Base-by-base conservation (phyloP, 176 grass and related monocot genomes). In the Saccharum spontaneum region DNA sequence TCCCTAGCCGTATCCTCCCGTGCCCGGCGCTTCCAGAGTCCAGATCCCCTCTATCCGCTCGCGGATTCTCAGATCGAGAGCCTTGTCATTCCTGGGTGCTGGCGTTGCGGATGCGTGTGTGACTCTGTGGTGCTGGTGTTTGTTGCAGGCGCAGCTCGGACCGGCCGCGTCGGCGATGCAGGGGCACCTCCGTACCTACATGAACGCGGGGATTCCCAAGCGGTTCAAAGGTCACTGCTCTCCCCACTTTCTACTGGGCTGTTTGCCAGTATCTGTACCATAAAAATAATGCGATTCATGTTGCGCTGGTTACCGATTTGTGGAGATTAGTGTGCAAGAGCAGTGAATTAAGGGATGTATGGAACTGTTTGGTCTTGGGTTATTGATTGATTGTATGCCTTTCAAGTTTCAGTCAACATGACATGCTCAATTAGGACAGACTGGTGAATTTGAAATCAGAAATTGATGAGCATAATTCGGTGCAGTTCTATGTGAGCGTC, bases 171-270 rank as follows among this genome's bases (percentile, higher is more conserved):
- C 90, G 80, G 86, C 86, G 80, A 81, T 97, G 78, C 91, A 89
- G 75, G 92, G 92, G 74, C 94, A 94, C 68, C 84, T 86, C 69
- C 89, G 92, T 75, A 84, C 88, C 83, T 94, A 93, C 88, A 84
- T 86, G 75, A 73, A 88, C 71, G 81, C 73, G 17, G 81, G 89
- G 62, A 48, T 44, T 40, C 85, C 91, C 81, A 91, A 84, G 79
- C 87, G 90, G 74, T 88, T 94, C 81, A 91, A 88, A 97, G 94
- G 94, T 97, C 63, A 59, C 34, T 66, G 38, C 80, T 44, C 49
- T 69, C 0, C 26, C 75, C 40, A 33, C 2, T 69, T 71, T 71
- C 5, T 72, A 5, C 13, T 63, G 65, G 1, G 22, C 39, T 60
- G 26, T 63, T 78, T 55, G 20, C 20, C 28, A 7, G 63, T 66